Percentiles rank a stretch among this genome's conserved stretches.
phyloP scores from a whole-genome alignment of 768 basidiomycete species.

The Tephrocybe sp. region DNA sequence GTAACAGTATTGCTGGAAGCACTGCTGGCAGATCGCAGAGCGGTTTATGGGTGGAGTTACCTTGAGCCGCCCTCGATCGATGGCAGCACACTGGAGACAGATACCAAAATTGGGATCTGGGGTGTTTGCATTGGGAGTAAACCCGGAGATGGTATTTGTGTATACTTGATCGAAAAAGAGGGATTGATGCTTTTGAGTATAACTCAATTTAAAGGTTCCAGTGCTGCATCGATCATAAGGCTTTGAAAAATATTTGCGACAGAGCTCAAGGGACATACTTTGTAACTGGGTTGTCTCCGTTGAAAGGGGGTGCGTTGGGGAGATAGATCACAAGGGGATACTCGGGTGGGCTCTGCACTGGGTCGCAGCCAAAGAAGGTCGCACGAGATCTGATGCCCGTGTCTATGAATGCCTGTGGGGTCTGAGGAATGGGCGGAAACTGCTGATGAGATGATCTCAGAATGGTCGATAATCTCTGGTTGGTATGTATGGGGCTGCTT shows the following conservation, averaged over 20 bases:
- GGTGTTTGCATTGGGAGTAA: conserved; percentile 54
- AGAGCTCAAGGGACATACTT: conserved; percentile 42
- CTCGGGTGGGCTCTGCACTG: conserved; percentile 44
- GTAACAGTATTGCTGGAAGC: conserved; percentile 57
- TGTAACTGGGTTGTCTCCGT: conserved; percentile 60
- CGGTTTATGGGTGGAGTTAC: conserved; percentile 32
- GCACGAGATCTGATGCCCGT: conserved; percentile 66
- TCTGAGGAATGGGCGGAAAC: conserved; percentile 65
- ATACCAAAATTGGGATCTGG: conserved; percentile 63
- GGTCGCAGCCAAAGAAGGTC: conserved; percentile 81
- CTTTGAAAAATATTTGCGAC: background rate
- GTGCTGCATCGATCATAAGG: conserved; percentile 38
- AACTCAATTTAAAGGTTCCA: conserved; percentile 59
- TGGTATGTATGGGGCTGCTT: conserved; percentile 45
- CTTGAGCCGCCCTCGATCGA: conserved; percentile 53
- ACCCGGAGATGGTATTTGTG: conserved; percentile 56
- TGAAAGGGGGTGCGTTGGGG: conserved; percentile 73
- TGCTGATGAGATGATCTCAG: conserved; percentile 52
- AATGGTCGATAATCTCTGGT: conserved; percentile 42
- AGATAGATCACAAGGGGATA: conserved; percentile 74
- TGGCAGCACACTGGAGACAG: conserved; percentile 68
- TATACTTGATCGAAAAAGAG: conserved; percentile 65
- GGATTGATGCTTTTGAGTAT: conserved; percentile 50
- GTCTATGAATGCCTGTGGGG: conserved; percentile 48
- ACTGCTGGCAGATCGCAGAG: conserved; percentile 42